Conservation (phyloP, 208 protist genomes). For the Blechomonas ayalai region DNA sequence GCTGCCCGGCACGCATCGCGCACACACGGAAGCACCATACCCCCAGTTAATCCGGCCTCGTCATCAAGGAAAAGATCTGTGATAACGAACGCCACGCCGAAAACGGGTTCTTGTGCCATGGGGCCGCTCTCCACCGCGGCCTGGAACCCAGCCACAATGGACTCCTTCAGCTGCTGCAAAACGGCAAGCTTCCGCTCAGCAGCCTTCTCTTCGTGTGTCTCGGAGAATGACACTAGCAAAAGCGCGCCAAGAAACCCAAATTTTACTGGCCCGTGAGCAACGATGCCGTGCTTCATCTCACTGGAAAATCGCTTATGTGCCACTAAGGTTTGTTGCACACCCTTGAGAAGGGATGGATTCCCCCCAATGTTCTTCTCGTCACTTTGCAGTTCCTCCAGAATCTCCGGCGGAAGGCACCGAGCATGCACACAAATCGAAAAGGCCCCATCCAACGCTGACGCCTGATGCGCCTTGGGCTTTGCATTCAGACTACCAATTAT, state of each 20-base stretch:
- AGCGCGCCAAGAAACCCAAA: constrained; percentile 67
- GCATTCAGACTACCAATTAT: constrained; percentile 43
- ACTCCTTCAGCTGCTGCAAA: constrained; percentile 64
- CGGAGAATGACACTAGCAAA: constrained; percentile 63
- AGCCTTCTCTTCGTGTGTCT: constrained; percentile 6
- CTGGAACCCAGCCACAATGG: constrained; percentile 94
- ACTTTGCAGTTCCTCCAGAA: constrained; percentile 66
- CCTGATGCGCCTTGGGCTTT: constrained; percentile 73
- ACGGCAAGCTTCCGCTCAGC: constrained; percentile 7
- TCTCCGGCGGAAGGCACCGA: constrained; percentile 54
- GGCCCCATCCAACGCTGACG: constrained; percentile 46
- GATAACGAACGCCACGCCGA: constrained; percentile 86
- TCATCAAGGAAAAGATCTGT: constrained; percentile 52
- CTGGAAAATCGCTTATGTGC: constrained; percentile 52
- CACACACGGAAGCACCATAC: constrained; percentile 92
- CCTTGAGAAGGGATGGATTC: constrained; percentile 29
- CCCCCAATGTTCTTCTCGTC: constrained; percentile 62
- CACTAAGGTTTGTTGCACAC: constrained; percentile 21
- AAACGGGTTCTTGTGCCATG: constrained; percentile 97
- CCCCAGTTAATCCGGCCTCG: constrained; percentile 48
- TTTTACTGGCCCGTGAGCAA: constrained; percentile 53
- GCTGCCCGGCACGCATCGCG: constrained; percentile 91
- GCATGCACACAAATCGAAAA: constrained; percentile 71
- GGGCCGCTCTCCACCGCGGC: constrained; percentile 91
- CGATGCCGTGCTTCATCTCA: constrained; percentile 40